Base-by-base conservation (phyloP, 2,329 filamentous ascomycete species). In the Paramyrothecium roridum region DNA sequence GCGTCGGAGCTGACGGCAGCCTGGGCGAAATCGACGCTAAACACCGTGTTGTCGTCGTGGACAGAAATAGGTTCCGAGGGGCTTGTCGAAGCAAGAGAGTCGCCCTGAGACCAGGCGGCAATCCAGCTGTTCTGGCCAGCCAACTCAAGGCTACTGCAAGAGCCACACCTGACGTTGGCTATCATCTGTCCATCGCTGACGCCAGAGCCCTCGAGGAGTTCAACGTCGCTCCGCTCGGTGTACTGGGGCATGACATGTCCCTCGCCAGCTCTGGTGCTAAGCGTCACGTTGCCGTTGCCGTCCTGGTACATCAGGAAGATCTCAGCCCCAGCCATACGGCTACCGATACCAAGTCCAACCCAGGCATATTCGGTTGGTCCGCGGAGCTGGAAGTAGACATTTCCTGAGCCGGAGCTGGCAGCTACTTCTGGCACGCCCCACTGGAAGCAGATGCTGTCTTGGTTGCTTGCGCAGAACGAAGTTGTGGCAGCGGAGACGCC, bases 261-360 rank as follows among this genome's bases (percentile, higher is more conserved):
- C 1, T 63, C 70, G 30, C 79, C 82, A 3, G 67, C 62, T 21
- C 86, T 80, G 1, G 84, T 77, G 58, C 84, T 87, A 53, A 88
- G 65, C 1, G 85, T 88, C 22, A 88, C 76, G 63, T 87, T 87
- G 57, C 80, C 80, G 3, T 62, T 59, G 56, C 82, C 82, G 59
- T 85, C 76, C 48, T 80, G 70, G 67, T 88, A 88, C 60, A 87
- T 75, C 63, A 88, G 59, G 64, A 88, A 87, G 55, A 88, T 85
- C 65, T 84, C 80, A 51, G 84, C 68, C 33, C 77, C 80, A 16
- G 66, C 45, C 85, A 88, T 88, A 46, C 59, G 56, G 0, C 64
- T 61, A 48, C 85, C 85, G 33, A 81, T 82, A 30, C 82, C 85
- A 19, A 87, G 72, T 10, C 75, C 80, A 17, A 85, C 76, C 85